Evolutionary conservation across 1,284 basidiomycete genomes (phyloP).

Genomic region (Ustilago vetiveriae): DNA sequence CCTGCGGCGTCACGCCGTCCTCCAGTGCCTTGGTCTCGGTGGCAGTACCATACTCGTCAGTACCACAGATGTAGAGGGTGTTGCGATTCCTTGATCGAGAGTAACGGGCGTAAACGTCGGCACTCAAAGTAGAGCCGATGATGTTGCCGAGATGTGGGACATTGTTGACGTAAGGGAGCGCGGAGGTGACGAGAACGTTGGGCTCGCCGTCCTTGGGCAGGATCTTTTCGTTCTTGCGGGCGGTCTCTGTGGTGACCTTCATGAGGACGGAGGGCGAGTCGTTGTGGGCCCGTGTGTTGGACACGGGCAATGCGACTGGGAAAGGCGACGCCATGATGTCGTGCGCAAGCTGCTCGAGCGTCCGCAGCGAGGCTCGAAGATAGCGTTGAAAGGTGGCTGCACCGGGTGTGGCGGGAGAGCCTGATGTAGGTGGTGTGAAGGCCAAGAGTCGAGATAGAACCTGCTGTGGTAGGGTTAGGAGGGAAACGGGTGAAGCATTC

Average conservation of each 20-base stretch:
- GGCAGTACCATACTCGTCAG: conserved; percentile 98
- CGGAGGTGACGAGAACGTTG: conserved; percentile 86
- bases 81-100: conserved; percentile 71
- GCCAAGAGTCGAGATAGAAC: neutral
- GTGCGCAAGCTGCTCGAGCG: conserved; percentile 19
- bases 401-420: no score
- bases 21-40: conserved; percentile 97
- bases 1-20: conserved; percentile 85
- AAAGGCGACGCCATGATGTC: conserved; percentile 64
- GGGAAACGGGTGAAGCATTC: no score
- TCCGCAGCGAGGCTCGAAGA: neutral
- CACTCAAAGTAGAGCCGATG: conserved; percentile 93
- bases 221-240: conserved; percentile 52
- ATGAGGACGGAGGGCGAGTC: conserved; percentile 53
- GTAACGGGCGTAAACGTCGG: conserved; percentile 94
- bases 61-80: conserved; percentile 86
- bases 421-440: neutral
- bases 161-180: conserved; percentile 96
- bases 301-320: conserved; percentile 53
- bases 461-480: neutral
- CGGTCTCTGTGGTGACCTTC: conserved; percentile 53
- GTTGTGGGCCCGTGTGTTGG: conserved; percentile 44
- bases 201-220: conserved; percentile 57
- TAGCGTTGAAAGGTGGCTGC: neutral
- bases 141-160: conserved; percentile 99